Percentiles rank a stretch among this genome's conserved stretches.
Evolutionary conservation across 768 basidiomycete species (phyloP).

Genomic region (Termitomyces sp.): DNA sequence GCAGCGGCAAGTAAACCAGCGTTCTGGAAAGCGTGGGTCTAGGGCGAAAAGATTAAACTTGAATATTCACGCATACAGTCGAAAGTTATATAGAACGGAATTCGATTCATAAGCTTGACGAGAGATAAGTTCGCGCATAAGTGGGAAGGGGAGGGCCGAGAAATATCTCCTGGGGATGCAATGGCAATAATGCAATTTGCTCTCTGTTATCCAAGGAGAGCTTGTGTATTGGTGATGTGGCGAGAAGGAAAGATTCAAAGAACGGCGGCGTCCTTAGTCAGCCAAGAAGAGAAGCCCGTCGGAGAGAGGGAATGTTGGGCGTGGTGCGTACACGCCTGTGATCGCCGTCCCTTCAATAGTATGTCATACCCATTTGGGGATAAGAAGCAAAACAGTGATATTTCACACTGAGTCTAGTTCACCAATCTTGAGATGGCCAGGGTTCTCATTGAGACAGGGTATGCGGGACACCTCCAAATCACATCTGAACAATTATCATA

Average conservation of each 20-base stretch:
- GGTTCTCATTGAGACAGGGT: background rate
- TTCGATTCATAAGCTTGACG: background rate
- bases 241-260: no score
- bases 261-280: no score
- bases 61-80: conserved; percentile 35
- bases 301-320: background rate
- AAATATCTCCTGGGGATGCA: background rate
- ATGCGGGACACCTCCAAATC: background rate
- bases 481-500: background rate
- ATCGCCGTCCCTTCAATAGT: background rate
- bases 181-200: background rate
- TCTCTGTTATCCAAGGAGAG: background rate
- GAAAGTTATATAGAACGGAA: background rate
- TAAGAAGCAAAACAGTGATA: background rate
- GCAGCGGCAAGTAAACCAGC: conserved; percentile 31
- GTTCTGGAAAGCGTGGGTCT: conserved; percentile 28
- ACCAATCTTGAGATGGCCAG: background rate
- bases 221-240: background rate
- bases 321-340: background rate
- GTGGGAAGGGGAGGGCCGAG: background rate
- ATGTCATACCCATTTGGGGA: background rate
- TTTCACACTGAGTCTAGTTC: no score
- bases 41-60: conserved; percentile 40
- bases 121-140: background rate
- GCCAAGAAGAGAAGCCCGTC: background rate